These are phyloP conservation scores for Trichocomaceae sp. DNA, from an alignment of 2,329 filamentous ascomycete genomes.

Conservation along the genomic window DNA sequence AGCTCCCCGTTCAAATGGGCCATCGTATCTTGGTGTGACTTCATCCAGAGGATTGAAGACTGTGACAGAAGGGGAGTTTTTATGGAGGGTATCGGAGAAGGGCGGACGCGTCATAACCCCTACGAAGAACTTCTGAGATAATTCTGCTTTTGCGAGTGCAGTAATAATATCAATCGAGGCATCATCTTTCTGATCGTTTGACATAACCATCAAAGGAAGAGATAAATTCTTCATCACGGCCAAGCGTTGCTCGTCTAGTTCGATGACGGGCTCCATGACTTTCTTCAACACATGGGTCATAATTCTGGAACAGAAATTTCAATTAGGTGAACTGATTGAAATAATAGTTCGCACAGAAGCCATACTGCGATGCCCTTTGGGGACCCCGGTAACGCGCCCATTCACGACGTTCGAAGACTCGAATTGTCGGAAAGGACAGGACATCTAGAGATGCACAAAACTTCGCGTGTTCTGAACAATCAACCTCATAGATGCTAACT, in stretches of 20 bases:
- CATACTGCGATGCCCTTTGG: constrained; percentile 6
- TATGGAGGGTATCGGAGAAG: neutral
- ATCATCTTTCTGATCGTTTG: neutral
- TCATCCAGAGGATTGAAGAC: constrained; percentile 6
- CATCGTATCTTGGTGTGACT: constrained; percentile 5
- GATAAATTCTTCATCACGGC: constrained; percentile 2
- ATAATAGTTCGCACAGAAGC: neutral
- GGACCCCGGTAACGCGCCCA: constrained; percentile 10
- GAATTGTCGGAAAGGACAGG: constrained; percentile 8
- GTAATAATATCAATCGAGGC: neutral
- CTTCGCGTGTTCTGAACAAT: constrained; percentile 4
- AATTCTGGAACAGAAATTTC: neutral
- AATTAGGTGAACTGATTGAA: neutral
- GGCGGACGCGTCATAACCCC: neutral
- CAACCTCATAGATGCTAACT: constrained; percentile 9
- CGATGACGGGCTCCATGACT: neutral
- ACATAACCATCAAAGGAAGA: constrained; percentile 3
- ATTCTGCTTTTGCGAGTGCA: constrained; percentile 4
- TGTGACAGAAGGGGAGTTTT: neutral
- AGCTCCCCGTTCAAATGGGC: neutral
- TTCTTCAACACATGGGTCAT: constrained; percentile 7
- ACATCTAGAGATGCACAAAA: constrained; percentile 11
- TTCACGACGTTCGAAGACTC: neutral
- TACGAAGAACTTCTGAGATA: constrained; percentile 7
- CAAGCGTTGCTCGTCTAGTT: constrained; percentile 7